Percentiles rank a stretch among this genome's conserved stretches.
Conservation (phyloP, 2,329 filamentous ascomycete species). For the Colletotrichum zoysiae region DNA sequence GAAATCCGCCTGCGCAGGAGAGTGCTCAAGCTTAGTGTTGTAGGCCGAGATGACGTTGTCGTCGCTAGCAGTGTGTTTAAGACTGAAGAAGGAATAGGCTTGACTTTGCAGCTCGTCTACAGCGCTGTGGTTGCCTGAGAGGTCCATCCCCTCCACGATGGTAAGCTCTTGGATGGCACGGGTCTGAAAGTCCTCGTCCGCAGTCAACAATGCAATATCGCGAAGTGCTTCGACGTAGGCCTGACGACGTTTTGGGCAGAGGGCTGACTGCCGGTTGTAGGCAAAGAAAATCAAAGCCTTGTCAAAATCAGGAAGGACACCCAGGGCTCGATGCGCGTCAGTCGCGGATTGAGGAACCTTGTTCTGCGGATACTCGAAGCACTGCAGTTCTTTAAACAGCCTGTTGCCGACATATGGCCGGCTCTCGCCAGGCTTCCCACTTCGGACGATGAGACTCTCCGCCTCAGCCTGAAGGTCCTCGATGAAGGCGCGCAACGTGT, state of each 20-base stretch:
- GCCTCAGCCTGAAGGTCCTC: constrained; percentile 64
- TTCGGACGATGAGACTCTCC: constrained; percentile 55
- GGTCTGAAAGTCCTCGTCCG: constrained; percentile 37
- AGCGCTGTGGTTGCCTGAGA: constrained; percentile 6
- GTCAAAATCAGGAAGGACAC: constrained; percentile 40
- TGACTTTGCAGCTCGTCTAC: constrained; percentile 37
- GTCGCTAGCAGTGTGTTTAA: constrained; percentile 37
- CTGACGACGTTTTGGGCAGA: constrained; percentile 33
- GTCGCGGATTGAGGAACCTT: constrained; percentile 6
- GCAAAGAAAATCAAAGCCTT: constrained; percentile 37
- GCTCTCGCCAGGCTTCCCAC: constrained; percentile 40
- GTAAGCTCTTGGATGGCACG: constrained; percentile 38
- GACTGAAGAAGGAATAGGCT: constrained; percentile 38
- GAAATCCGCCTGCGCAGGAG: constrained; percentile 43
- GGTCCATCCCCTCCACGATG: constrained; percentile 28
- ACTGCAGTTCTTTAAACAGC: constrained; percentile 36
- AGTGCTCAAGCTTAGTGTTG: constrained; percentile 43
- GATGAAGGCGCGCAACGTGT: constrained; percentile 60
- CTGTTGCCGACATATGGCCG: constrained; percentile 16
- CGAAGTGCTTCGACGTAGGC: constrained; percentile 32
- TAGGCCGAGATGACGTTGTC: constrained; percentile 44
- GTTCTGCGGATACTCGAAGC: constrained; percentile 36
- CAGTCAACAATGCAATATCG: constrained; percentile 29
- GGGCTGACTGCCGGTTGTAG: constrained; percentile 32
- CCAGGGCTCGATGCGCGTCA: constrained; percentile 32